Conservation (phyloP, 495 filamentous ascomycete genomes). For the Neohortaea acidophila region DNA sequence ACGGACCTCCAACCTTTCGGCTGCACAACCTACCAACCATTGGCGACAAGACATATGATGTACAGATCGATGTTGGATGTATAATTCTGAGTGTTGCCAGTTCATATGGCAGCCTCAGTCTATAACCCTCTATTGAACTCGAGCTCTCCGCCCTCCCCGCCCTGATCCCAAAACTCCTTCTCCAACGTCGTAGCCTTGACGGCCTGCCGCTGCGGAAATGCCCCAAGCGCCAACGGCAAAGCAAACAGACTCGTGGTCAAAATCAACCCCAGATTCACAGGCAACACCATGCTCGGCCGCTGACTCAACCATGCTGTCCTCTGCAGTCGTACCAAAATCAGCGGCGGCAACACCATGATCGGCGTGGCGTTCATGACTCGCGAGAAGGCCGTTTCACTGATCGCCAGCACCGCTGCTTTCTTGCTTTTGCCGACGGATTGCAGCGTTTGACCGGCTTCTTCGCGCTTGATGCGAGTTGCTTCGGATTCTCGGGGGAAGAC, state of each 20-base stretch:
- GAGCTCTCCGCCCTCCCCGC: background rate
- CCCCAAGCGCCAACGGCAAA: conserved; percentile 71
- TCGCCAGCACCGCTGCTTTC: conserved; percentile 73
- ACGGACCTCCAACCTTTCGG: too few relatives aligned
- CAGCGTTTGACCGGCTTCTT: conserved; percentile 36
- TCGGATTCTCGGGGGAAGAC: conserved; percentile 59
- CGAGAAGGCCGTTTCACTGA: conserved; percentile 77
- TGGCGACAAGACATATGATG: too few relatives aligned
- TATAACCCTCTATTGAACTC: conserved; percentile 36
- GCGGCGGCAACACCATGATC: conserved; percentile 87
- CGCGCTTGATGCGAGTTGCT: conserved; percentile 35
- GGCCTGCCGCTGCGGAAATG: conserved; percentile 79
- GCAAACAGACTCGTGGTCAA: conserved; percentile 68
- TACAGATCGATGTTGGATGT: too few relatives aligned
- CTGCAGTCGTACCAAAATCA: conserved; percentile 72
- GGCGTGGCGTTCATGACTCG: conserved; percentile 86
- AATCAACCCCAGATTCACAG: conserved; percentile 72
- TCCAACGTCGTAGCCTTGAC: conserved; percentile 60
- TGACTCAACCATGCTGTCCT: conserved; percentile 55
- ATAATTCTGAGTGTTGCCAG: too few relatives aligned
- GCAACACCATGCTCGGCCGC: conserved; percentile 55
- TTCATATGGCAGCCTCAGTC: too few relatives aligned
- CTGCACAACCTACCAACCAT: too few relatives aligned
- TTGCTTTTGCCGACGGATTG: conserved; percentile 69
- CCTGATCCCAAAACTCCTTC: conserved; percentile 26